Base-by-base conservation (phyloP, 352 stramenopile genomes). In the Globisporangium canariense region DNA sequence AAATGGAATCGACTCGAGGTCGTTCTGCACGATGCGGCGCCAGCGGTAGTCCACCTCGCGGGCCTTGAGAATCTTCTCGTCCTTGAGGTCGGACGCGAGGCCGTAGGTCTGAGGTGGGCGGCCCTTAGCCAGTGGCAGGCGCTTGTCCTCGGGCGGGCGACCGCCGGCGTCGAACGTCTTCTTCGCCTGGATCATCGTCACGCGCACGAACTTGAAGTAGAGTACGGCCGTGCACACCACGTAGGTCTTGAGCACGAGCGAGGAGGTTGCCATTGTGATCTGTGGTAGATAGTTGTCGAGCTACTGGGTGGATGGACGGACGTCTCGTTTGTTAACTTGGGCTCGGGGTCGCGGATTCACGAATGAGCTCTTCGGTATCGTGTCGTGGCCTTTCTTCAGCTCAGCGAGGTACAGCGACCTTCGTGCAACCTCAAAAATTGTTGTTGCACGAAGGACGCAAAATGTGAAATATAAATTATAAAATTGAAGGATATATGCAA, bases 171-270 rank as follows among this genome's bases (percentile, higher is more conserved):
- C 47, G 56, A 61, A 73, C 20, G 45, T 65, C 46, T 67, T 67
- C 53, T 54, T 32, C 16, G 43, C 54, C 62, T 62, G 53, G 62
- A 28, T 28, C 25, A 28, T 28, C 25, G 76, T 76, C 9, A 67
- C 68, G 25, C 78, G 63, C 56, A 90, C 45, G 66, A 88, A 90
- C 78, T 91, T 91, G 74, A 81, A 38, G 70, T 81, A 91, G 30
- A 91, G 71, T 40, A 88, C 52, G 38, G 70, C 56, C 9, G 70
- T 58, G 70, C 79, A 90, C 2, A 76, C 68, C 40, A 83, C 74
- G 68, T 80, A 87, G 34, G 75, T 73, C 72, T 90, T 84, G 61
- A 83, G 66, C 14, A 75, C 75, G 1, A 57, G 49, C 1, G 72
- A 71, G 10, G 64, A 28, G 25, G 25, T 28, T 28, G 25, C 25